Evolutionary conservation across 2,329 filamentous ascomycete genomes (phyloP).

Genomic region (Coleophoma cylindrospora): DNA sequence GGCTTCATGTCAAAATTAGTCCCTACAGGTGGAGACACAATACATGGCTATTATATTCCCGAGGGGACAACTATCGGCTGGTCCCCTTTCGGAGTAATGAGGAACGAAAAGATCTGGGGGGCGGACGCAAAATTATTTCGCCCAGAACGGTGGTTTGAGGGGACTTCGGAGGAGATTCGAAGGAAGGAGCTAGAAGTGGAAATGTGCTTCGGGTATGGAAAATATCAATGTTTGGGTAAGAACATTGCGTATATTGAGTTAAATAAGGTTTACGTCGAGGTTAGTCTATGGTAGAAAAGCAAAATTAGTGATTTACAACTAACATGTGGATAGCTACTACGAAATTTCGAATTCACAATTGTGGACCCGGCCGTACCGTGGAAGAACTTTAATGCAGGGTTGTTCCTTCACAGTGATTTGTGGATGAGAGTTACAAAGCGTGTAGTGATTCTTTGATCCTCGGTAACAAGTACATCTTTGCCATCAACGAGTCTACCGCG

Average conservation of each 20-base stretch:
- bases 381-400: background rate
- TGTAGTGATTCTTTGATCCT: no score
- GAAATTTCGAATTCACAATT: background rate
- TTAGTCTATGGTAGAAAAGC: constrained; percentile 17
- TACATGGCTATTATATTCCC: constrained; percentile 11
- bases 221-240: constrained; percentile 40
- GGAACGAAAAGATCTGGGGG: constrained; percentile 29
- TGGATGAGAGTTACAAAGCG: background rate
- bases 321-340: background rate
- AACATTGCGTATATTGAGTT: constrained; percentile 43
- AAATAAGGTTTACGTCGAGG: constrained; percentile 42
- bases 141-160: constrained; percentile 44
- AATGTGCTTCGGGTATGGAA: constrained; percentile 38
- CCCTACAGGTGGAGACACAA: constrained; percentile 12
- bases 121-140: constrained; percentile 34
- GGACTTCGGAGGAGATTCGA: constrained; percentile 6
- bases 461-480: no score
- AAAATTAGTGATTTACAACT: background rate
- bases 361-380: background rate
- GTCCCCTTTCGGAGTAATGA: constrained; percentile 28
- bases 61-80: constrained; percentile 12
- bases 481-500: no score
- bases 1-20: constrained; percentile 14
- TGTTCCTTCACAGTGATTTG: background rate
- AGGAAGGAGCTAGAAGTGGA: constrained; percentile 35